phyloP scores from a whole-genome alignment of 306 rosid species.

The Rosa chinensis region DNA sequence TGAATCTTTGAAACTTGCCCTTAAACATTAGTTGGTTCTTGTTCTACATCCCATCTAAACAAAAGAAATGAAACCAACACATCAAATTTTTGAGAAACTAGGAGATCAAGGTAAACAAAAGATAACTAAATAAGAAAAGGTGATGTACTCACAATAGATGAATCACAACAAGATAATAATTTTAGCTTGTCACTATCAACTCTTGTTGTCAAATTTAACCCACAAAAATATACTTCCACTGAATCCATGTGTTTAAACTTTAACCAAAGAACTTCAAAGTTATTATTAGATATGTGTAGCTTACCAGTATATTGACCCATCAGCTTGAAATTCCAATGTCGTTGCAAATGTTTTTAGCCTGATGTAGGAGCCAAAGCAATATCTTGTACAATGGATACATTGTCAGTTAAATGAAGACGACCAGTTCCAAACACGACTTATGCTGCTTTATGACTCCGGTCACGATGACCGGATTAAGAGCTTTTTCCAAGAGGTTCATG shows the following conservation, averaged over 20 bases:
- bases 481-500: conserved; percentile 96
- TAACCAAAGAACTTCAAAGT: too few relatives aligned
- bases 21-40: conserved; percentile 36
- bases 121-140: not conserved
- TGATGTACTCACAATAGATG: conserved; percentile 35
- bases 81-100: too few relatives aligned
- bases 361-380: too few relatives aligned
- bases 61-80: conserved; percentile 7
- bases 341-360: too few relatives aligned
- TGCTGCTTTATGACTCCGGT: conserved; percentile 94
- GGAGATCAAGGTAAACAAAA: not conserved
- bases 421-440: conserved; percentile 46
- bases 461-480: conserved; percentile 98
- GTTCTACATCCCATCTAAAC: conserved; percentile 34
- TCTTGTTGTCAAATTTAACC: conserved; percentile 11
- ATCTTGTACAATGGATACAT: too few relatives aligned
- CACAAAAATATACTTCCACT: too few relatives aligned
- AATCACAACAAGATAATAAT: conserved; percentile 40
- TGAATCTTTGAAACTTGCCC: conserved; percentile 53
- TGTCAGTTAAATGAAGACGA: too few relatives aligned
- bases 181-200: conserved; percentile 33
- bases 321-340: too few relatives aligned
- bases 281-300: too few relatives aligned
- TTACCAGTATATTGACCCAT: too few relatives aligned
- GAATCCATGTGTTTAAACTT: too few relatives aligned